A percentile compares a stretch with the other conserved stretches of the same genome.
phyloP scores from a whole-genome alignment of 106 monocot species.

The Phalaenopsis aphrodite region DNA sequence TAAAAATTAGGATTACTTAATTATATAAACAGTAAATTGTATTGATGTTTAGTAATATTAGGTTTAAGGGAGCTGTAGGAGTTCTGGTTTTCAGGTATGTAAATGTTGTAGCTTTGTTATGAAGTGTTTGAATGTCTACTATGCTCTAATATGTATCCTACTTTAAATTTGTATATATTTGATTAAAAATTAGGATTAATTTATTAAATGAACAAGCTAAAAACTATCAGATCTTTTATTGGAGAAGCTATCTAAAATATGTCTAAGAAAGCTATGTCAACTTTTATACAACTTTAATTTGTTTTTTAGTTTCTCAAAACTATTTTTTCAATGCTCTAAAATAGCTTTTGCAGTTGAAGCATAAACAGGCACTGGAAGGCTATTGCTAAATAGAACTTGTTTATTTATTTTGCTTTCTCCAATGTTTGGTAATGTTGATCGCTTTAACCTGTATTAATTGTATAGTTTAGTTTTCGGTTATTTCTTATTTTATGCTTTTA shows the following conservation, averaged over 20 bases:
- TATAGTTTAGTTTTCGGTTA: neutral
- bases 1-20: neutral
- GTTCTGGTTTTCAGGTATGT: neutral
- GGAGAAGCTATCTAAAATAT: neutral
- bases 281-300: too few species aligned
- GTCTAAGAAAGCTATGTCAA: neutral
- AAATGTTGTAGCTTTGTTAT: neutral
- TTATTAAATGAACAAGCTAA: neutral
- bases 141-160: neutral
- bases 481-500: neutral
- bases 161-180: neutral
- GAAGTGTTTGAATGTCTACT: neutral
- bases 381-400: too few species aligned
- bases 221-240: neutral
- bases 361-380: too few species aligned
- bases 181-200: neutral
- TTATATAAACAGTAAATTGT: neutral
- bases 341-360: too few species aligned
- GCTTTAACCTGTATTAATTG: neutral
- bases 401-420: too few species aligned
- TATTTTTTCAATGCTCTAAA: too few species aligned
- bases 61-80: neutral
- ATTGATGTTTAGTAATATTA: too few species aligned
- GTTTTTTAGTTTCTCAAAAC: too few species aligned
- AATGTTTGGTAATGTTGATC: neutral